Base-by-base conservation (phyloP, 2,329 filamentous ascomycete species). In the Exserohilum rostratum region DNA sequence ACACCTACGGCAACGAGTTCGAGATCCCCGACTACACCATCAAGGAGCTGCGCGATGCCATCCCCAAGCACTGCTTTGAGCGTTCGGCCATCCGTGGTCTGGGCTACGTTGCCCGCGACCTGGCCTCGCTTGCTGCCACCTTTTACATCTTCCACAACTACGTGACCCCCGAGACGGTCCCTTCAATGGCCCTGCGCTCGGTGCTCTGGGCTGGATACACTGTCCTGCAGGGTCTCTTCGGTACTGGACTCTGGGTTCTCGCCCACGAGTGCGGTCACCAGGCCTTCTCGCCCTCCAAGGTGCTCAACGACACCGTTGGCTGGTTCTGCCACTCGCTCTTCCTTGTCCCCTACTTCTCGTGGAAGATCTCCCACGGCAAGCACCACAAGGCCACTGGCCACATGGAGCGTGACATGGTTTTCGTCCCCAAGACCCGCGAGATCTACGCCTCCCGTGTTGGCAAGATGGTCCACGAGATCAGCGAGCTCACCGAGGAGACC, bases 321-420 rank as follows among this genome's bases (percentile, higher is more conserved):
- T 97, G 91, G 90, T 77, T 96, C 74, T 86, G 91, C 67, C 93
- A 98, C 82, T 96, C 93, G 33, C 78, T 87, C 39, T 86, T 97
- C 34, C 83, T 97, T 52, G 93, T 99, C 44, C 95, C 95, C 18
- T 99, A 98, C 82, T 99, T 97, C 82, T 96, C 91, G 75, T 99
- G 95, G 95, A 96, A 99, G 82, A 93, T 98, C 79, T 96, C 92
- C 65, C 95, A 99, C 82, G 90, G 91, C 82, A 96, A 96, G 87
- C 95, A 99, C 83, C 95, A 99, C 90, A 98, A 98, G 85, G 92
- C 93, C 62, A 99, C 95, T 34, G 95, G 93, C 69, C 87, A 99
- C 83, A 88, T 99, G 80, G 92, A 96, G 80, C 91, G 93, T 66
- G 95, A 99, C 79, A 99, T 99, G 95, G 95, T 98, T 61, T 98